These are phyloP conservation scores for Letharia columbiana DNA, from an alignment of 495 filamentous ascomycete genomes.

Conservation along the genomic window DNA sequence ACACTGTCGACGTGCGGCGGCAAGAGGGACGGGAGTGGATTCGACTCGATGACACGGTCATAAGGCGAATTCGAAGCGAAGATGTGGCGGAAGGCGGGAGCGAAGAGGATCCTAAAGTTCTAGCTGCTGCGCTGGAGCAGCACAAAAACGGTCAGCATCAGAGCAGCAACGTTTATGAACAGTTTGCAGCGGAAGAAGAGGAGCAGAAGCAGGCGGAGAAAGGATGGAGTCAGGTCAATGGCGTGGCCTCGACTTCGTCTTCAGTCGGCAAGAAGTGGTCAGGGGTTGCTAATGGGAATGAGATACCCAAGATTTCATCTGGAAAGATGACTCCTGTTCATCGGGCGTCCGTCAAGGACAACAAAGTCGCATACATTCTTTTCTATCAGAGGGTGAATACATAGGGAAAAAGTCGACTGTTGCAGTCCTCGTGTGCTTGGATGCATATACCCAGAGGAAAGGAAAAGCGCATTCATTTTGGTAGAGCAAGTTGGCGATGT, in stretches of 20 bases:
- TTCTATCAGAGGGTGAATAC: conserved; percentile 72
- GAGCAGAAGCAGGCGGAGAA: conserved; percentile 49
- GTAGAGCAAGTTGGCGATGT: conserved; percentile 4
- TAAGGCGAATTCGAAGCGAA: conserved; percentile 74
- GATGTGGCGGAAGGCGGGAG: conserved; percentile 84
- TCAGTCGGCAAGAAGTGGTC: conserved; percentile 51
- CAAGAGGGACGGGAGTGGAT: conserved; percentile 95
- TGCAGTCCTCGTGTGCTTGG: conserved; percentile 4
- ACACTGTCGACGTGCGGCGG: conserved; percentile 89
- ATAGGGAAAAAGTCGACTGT: conserved; percentile 1
- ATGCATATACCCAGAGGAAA: conserved; percentile 5
- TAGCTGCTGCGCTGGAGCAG: conserved; percentile 55
- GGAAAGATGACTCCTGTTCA: conserved; percentile 52
- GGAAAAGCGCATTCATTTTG: conserved; percentile 16
- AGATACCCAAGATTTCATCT: conserved; percentile 43
- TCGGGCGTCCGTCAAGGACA: conserved; percentile 73
- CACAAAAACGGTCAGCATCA: conserved; percentile 51
- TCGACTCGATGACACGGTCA: conserved; percentile 86
- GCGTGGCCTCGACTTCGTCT: conserved; percentile 33
- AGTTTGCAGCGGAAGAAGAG: conserved; percentile 55
- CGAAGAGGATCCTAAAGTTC: conserved; percentile 65
- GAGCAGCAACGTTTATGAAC: conserved; percentile 57
- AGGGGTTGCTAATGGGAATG: conserved; percentile 54
- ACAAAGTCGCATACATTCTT: conserved; percentile 92
- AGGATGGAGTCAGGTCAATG: conserved; percentile 80